Percentiles rank a stretch among this genome's conserved stretches.
phyloP scores from a whole-genome alignment of 1,284 basidiomycete species.

The Heliocybe sulcata region DNA sequence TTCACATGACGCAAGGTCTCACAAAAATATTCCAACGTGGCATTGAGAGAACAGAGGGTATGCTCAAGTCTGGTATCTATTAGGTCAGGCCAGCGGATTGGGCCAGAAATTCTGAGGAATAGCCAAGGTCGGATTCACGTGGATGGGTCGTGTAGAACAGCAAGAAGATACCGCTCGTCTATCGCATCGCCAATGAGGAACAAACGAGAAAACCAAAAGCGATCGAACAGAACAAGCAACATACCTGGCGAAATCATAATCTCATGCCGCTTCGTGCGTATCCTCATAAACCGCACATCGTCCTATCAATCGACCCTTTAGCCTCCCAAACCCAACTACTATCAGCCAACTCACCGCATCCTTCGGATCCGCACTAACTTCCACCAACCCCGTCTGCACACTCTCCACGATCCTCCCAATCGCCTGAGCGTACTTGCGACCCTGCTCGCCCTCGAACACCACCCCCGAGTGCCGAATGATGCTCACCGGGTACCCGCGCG shows the following conservation, averaged over 20 bases:
- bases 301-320: constrained; percentile 45
- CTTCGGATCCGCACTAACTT: constrained; percentile 49
- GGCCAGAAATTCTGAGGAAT: not conserved
- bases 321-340: not conserved
- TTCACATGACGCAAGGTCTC: too few species aligned
- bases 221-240: constrained; percentile 17
- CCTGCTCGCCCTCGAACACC: constrained; percentile 84
- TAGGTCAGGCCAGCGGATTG: not conserved
- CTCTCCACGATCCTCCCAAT: constrained; percentile 76
- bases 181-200: constrained; percentile 5
- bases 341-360: constrained; percentile 37
- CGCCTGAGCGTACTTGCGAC: constrained; percentile 70
- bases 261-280: constrained; percentile 87
- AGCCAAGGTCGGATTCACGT: constrained; percentile 15
- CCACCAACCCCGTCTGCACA: constrained; percentile 67
- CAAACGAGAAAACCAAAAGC: too few species aligned
- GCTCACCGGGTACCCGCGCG: constrained; percentile 51
- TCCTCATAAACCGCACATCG: constrained; percentile 82
- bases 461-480: constrained; percentile 83
- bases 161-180: constrained; percentile 82
- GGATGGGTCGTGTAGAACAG: constrained; percentile 75
- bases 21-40: too few species aligned
- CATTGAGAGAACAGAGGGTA: too few species aligned
- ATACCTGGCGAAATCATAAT: constrained; percentile 90
- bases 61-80: not conserved